Evolutionary conservation across 2,329 filamentous ascomycete genomes (phyloP).

Genomic region (Parafenestella ontariensis): DNA sequence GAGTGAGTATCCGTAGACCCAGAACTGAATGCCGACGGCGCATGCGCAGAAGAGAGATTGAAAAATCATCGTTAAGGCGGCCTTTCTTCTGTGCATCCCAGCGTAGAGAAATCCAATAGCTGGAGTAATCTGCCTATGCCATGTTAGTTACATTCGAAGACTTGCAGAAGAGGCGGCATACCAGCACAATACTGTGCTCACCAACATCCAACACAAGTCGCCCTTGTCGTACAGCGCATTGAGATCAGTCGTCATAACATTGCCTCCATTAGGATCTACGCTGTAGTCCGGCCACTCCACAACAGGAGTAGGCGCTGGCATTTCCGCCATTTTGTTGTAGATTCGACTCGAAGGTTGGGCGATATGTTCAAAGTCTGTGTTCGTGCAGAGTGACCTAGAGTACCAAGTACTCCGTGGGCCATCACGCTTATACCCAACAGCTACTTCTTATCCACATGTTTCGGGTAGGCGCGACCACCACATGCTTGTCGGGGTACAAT

Average conservation of each 20-base stretch:
- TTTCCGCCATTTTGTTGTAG: constrained; percentile 28
- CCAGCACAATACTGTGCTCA: constrained; percentile 41
- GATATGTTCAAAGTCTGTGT: background rate
- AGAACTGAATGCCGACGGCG: constrained; percentile 56
- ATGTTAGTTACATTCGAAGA: constrained; percentile 1
- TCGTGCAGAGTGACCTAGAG: background rate
- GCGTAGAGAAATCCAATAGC: constrained; percentile 46
- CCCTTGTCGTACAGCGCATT: constrained; percentile 57
- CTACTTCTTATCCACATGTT: constrained; percentile 15
- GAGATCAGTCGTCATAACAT: constrained; percentile 54
- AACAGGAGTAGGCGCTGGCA: constrained; percentile 40
- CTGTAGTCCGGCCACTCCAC: constrained; percentile 55
- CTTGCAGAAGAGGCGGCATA: constrained; percentile 4
- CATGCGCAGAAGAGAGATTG: constrained; percentile 58
- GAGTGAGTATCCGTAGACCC: constrained; percentile 57
- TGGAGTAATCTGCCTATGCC: constrained; percentile 41
- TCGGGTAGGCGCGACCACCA: constrained; percentile 1
- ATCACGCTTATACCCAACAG: constrained; percentile 17
- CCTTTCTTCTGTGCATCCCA: constrained; percentile 42
- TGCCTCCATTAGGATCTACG: constrained; percentile 51
- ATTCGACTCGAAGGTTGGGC: background rate
- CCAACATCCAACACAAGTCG: constrained; percentile 54
- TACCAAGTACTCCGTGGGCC: background rate
- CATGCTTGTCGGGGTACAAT: constrained; percentile 5
- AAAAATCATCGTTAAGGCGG: constrained; percentile 55